A percentile compares a stretch with the other conserved stretches of the same genome.
These are phyloP conservation scores for Sporothrix pseudoabietina DNA, from an alignment of 2,329 filamentous ascomycete species.

Conservation along the genomic window DNA sequence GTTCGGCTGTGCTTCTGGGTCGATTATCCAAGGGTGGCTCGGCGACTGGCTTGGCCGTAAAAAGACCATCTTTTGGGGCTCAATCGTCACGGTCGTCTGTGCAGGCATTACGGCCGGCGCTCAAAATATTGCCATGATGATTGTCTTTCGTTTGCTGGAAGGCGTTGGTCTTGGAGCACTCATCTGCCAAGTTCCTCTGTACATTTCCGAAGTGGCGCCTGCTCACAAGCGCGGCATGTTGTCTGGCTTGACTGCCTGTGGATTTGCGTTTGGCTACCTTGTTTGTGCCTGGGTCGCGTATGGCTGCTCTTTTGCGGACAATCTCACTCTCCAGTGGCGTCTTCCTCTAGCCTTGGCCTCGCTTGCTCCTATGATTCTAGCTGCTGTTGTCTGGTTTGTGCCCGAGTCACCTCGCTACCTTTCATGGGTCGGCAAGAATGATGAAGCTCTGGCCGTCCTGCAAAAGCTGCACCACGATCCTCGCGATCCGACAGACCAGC, in stretches of 20 bases:
- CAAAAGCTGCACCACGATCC: neutral
- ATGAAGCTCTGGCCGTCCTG: neutral
- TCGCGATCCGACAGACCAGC: neutral
- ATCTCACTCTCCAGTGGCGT: neutral
- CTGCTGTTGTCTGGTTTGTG: neutral
- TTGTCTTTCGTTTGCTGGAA: neutral
- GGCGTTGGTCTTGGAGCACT: neutral
- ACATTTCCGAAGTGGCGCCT: neutral
- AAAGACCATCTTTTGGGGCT: conserved; percentile 8
- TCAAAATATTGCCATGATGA: conserved; percentile 5
- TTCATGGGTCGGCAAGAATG: neutral
- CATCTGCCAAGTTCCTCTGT: neutral
- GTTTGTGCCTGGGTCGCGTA: neutral
- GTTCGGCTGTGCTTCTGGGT: neutral
- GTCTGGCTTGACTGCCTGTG: neutral
- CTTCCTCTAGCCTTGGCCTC: neutral
- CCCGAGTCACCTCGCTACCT: neutral
- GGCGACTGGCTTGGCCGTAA: conserved; percentile 4
- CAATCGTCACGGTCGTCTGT: neutral
- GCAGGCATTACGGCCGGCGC: neutral
- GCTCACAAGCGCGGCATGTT: neutral
- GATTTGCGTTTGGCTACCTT: neutral
- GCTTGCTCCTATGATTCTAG: neutral
- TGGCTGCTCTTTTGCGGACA: neutral
- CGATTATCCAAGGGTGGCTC: neutral